These are phyloP conservation scores for Mimosa pudica DNA, from an alignment of 306 rosid genomes.

Conservation along the genomic window DNA sequence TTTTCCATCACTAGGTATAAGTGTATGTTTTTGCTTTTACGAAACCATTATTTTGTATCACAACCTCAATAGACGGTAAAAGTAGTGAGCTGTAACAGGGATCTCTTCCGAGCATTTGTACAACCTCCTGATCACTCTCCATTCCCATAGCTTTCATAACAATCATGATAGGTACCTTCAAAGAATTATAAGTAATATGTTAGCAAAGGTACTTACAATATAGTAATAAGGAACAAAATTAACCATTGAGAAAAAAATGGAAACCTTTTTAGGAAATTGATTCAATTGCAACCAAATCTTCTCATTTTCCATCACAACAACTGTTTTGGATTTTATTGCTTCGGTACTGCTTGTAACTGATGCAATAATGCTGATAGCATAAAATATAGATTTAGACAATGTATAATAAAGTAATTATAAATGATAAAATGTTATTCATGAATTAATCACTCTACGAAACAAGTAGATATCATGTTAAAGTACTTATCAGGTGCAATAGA, in stretches of 20 bases:
- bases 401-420: conserved; percentile 16
- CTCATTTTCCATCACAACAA: conserved; percentile 75
- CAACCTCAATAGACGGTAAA: conserved; percentile 85
- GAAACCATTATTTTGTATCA: conserved; percentile 18
- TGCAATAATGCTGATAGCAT: conserved; percentile 71
- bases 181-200: conserved; percentile 18
- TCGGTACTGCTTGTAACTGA: conserved; percentile 89
- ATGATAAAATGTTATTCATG: conserved; percentile 2
- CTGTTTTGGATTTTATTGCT: conserved; percentile 68
- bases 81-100: conserved; percentile 74
- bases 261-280: conserved; percentile 68
- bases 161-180: conserved; percentile 73
- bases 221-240: conserved; percentile 9
- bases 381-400: conserved; percentile 25
- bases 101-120: conserved; percentile 92
- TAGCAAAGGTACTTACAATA: conserved; percentile 10
- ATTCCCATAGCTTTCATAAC: conserved; percentile 97
- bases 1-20: conserved; percentile 1
- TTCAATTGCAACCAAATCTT: conserved; percentile 71
- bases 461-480: not conserved
- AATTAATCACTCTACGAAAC: not conserved
- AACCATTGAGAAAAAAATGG: conserved; percentile 28
- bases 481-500: not conserved
- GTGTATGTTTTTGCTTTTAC: not conserved
- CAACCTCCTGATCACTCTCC: conserved; percentile 86